phyloP scores from a whole-genome alignment of 805 yeast species.

The Crinitomyces ghanaensis region DNA sequence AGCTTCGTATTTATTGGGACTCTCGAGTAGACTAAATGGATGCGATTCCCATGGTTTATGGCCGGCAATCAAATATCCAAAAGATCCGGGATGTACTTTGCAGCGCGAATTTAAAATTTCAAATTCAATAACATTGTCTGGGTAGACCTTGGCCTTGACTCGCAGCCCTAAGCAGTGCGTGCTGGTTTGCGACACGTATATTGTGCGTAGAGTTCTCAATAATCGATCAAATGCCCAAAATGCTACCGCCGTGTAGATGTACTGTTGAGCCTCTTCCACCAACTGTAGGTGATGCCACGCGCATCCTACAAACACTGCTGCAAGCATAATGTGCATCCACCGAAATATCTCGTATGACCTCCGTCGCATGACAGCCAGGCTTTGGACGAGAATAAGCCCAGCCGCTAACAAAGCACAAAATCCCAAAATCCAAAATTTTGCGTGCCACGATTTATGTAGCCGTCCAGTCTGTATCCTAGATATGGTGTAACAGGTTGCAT shows the following conservation, averaged over 20 bases:
- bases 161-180: no score
- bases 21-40: slow-evolving; percentile 44
- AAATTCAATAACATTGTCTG: slow-evolving; percentile 16
- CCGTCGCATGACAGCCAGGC: slow-evolving; percentile 42
- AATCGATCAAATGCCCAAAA: slow-evolving; percentile 65
- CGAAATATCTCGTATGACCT: slow-evolving; percentile 50
- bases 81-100: slow-evolving; percentile 43
- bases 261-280: slow-evolving; percentile 35
- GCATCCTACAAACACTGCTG: slow-evolving; percentile 39
- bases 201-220: slow-evolving; percentile 42
- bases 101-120: slow-evolving; percentile 32
- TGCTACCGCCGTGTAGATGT: slow-evolving; percentile 42
- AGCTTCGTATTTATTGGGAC: slow-evolving; percentile 13
- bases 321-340: slow-evolving; percentile 46
- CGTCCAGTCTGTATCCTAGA: slow-evolving; percentile 31
- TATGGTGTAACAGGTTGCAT: slow-evolving; percentile 42
- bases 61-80: slow-evolving; percentile 42
- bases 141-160: slow-evolving; percentile 18
- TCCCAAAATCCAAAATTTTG: slow-evolving; percentile 27
- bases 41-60: slow-evolving; percentile 58
- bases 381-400: slow-evolving; percentile 37
- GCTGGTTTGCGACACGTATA: no score
- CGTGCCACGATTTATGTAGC: slow-evolving; percentile 17
- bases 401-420: slow-evolving; percentile 32
- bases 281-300: slow-evolving; percentile 46